Base-by-base conservation (phyloP, 352 stramenopile species). In the Salisapilia sapeloensis region DNA sequence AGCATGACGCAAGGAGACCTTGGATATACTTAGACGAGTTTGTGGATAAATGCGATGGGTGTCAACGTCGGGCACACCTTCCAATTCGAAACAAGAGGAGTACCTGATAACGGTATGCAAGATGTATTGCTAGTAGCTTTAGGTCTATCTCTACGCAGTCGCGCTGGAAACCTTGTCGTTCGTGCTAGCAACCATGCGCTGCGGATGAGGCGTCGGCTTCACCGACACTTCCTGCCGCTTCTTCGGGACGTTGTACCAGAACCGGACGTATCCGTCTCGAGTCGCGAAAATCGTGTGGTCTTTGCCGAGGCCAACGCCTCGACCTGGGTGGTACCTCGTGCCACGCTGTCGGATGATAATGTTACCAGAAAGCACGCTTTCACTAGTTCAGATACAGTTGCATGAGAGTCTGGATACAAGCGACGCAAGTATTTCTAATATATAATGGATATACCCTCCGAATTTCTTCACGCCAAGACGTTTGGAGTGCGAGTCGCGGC, bases 271-370 rank as follows among this genome's bases (percentile, higher is more conserved):
- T 29, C 86, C 87, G 18, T 86, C 64, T 25, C 56, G 57, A 28
- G 71, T 78, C 24, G 85, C 81, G 50, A 87, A 96, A 42, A 96
- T 82, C 26, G 87, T 96, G 60, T 96, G 79, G 61, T 96, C 87
- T 60, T 84, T 92, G 48, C 87, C 87, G 20, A 95, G 64, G 18
- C 90, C 90, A 21, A 98, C 93, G 34, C 93, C 93, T 7, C 87
- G 81, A 30, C 91, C 93, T 20, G 75, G 53, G 52, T 96, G 77
- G 62, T 93, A 98, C 51, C 94, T 97, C 44, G 80, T 96, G 26
- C 95, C 95, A 31, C 95, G 76, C 65, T 99, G 95, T 33, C 93
- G 70, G 26, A 99, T 91, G 42, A 99, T 96, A 52, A 99, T 99
- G 46, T 95, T 96, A 42, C 94, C 94, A 29, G 89, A 53, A 17